phyloP scores from a whole-genome alignment of 257 asterid species.

The Ligustrum vulgare region DNA sequence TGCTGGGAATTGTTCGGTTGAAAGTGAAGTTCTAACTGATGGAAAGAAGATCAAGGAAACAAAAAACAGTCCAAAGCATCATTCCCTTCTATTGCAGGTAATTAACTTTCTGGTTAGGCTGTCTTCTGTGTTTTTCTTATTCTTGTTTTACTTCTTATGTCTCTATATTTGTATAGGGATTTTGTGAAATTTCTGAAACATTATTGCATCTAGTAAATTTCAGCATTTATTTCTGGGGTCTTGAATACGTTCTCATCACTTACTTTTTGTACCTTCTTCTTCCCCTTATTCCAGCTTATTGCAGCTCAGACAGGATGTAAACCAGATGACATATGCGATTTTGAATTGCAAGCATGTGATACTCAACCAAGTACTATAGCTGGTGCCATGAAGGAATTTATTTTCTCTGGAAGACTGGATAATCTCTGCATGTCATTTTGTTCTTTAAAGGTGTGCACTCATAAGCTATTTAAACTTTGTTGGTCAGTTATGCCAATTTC shows the following conservation, averaged over 20 bases:
- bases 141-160: not conserved
- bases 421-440: conserved; percentile 96
- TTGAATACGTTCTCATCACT: conserved; percentile 9
- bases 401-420: conserved; percentile 94
- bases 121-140: not conserved
- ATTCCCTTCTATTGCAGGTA: conserved; percentile 85
- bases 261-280: conserved; percentile 5
- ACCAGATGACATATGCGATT: conserved; percentile 90
- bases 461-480: not conserved
- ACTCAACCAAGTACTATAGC: conserved; percentile 85
- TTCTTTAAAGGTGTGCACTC: conserved; percentile 67
- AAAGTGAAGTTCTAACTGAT: conserved; percentile 39
- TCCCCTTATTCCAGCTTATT: conserved; percentile 54
- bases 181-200: conserved; percentile 1
- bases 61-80: conserved; percentile 52
- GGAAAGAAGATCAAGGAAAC: conserved; percentile 37
- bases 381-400: conserved; percentile 87
- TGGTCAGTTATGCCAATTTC: not conserved
- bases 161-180: not conserved
- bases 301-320: conserved; percentile 69
- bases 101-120: conserved; percentile 12
- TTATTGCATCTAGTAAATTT: not conserved
- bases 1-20: conserved; percentile 44
- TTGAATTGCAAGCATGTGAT: conserved; percentile 95
- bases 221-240: conserved; percentile 3